A percentile compares a stretch with the other conserved stretches of the same genome.
Evolutionary conservation across 2,329 filamentous ascomycete genomes (phyloP).

Genomic region (Pseudogymnoascus verrucosus): DNA sequence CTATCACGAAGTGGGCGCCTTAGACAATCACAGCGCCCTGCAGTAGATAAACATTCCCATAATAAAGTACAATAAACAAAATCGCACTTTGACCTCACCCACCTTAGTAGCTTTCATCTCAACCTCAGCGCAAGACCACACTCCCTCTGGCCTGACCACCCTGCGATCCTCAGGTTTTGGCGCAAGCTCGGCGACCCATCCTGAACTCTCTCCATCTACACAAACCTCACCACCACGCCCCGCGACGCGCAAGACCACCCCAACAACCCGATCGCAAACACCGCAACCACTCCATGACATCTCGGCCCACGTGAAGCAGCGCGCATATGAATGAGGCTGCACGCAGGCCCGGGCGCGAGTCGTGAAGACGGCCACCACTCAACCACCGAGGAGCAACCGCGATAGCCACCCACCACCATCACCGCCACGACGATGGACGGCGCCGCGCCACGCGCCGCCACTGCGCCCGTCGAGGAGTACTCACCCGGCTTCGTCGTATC

Average conservation of each 20-base stretch:
- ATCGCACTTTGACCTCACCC: background rate
- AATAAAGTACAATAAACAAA: slow-evolving; percentile 2
- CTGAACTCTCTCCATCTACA: slow-evolving; percentile 1
- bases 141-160: background rate
- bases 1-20: background rate
- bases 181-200: background rate
- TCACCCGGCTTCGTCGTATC: slow-evolving; percentile 45
- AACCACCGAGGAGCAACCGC: background rate
- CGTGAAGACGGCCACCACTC: slow-evolving; percentile 6
- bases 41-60: slow-evolving; percentile 6
- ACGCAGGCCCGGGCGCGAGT: slow-evolving; percentile 1
- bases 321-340: slow-evolving; percentile 7
- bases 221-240: background rate
- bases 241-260: slow-evolving; percentile 5
- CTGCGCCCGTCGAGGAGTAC: slow-evolving; percentile 9
- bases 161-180: slow-evolving; percentile 8
- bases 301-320: background rate
- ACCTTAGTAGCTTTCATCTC: background rate
- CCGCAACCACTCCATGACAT: background rate
- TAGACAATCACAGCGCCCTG: background rate
- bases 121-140: background rate
- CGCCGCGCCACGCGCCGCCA: background rate
- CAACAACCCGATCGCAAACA: slow-evolving; percentile 1
- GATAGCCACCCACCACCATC: background rate
- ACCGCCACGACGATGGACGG: background rate